Evolutionary conservation across 2,329 filamentous ascomycete genomes (phyloP), one percentile per base, ranked within the genome.

Genomic region (Camptophora hylomeconis): DNA sequence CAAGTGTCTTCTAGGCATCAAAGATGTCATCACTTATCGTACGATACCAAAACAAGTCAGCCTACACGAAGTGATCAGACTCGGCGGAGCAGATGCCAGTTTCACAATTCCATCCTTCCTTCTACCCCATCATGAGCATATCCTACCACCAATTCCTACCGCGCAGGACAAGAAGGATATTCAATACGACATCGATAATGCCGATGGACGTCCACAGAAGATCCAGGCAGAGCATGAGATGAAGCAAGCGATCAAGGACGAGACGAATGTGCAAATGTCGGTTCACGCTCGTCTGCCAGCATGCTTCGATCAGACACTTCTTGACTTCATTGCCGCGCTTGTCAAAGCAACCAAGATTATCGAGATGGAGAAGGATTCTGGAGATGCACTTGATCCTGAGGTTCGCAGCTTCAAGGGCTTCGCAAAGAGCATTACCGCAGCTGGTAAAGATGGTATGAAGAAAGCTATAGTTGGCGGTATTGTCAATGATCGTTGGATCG

Each of bases 261-360:
- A 67, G 38, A 52, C 61, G 1, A 56, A 54, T 26, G 59, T 69
- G 34, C 54, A 51, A 17, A 48, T 69, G 24, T 55, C 53, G 19
- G 57, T 60, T 1, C 64, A 68, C 33, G 62, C 52, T 3, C 56
- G 58, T 22, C 46, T 69, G 2, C 66, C 66, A 0, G 60, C 61
- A 2, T 47, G 51, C 3, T 64, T 69, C 35, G 56, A 66, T 33
- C 64, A 68, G 35, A 56, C 59, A 12, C 49, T 69, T 3, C 57
- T 70, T 28, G 60, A 66, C 39, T 69, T 67, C 44, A 49, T 61
- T n/a, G 64, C 65, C 2, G 63, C 65, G 1, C 49, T 68, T 1
- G 57, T 68, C n/a, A 70, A 69, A 41, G 65, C 65, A 1, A 67
- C 59, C n/a, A 69, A 69, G 37, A 55, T 69, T 20, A 63, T 68